These are phyloP conservation scores for Cercospora zeae-maydis DNA, from an alignment of 2,329 filamentous ascomycete species.

Conservation along the genomic window DNA sequence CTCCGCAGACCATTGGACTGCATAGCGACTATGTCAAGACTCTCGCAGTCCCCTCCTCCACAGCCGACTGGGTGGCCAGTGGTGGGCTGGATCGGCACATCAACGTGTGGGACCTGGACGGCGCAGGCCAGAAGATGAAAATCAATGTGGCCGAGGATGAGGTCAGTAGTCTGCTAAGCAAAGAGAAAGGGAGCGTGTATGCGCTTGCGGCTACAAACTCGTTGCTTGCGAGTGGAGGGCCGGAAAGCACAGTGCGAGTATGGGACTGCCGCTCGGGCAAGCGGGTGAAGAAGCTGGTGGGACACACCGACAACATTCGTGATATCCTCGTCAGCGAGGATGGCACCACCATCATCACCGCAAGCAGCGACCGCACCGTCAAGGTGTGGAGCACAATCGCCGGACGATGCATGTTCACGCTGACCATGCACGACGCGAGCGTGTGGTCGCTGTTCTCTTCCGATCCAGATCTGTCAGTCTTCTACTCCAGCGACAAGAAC, in stretches of 20 bases:
- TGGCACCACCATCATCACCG: constrained; percentile 87
- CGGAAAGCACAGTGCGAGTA: constrained; percentile 85
- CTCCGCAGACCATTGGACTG: constrained; percentile 78
- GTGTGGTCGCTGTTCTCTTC: constrained; percentile 95
- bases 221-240: constrained; percentile 86
- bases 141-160: constrained; percentile 84
- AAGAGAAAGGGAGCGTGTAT: constrained; percentile 92
- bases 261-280: constrained; percentile 90
- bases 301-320: constrained; percentile 90
- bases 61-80: constrained; percentile 83
- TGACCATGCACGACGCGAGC: constrained; percentile 98
- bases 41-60: constrained; percentile 69
- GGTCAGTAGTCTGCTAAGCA: constrained; percentile 61
- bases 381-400: constrained; percentile 97
- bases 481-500: constrained; percentile 91
- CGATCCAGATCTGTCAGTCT: constrained; percentile 77
- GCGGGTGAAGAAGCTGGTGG: constrained; percentile 91
- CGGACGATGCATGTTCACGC: constrained; percentile 92
- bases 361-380: constrained; percentile 92
- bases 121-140: constrained; percentile 77
- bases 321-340: constrained; percentile 85
- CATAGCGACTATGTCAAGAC: constrained; percentile 97
- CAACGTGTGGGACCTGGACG: constrained; percentile 87
- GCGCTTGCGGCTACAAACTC: constrained; percentile 75
- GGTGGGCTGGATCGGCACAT: constrained; percentile 91